Percentiles rank a stretch among this genome's conserved stretches.
Evolutionary conservation across 2,329 filamentous ascomycete species (phyloP).

Genomic region (Monilinia aucupariae): DNA sequence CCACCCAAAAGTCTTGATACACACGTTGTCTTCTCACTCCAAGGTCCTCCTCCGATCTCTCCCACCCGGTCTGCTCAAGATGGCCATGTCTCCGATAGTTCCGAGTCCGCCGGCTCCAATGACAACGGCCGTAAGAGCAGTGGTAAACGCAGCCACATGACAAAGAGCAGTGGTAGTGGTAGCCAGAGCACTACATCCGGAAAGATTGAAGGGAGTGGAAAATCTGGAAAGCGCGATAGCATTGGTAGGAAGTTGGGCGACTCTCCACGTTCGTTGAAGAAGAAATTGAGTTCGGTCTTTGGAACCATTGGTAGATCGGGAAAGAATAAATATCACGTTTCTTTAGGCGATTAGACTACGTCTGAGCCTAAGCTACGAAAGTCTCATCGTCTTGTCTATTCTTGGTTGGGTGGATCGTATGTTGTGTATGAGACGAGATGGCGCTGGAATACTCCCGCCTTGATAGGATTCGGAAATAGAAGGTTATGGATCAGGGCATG

Average conservation of each 20-base stretch:
- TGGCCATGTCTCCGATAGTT: not conserved
- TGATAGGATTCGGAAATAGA: not conserved
- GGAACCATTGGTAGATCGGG: slow-evolving; percentile 10
- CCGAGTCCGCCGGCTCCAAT: not conserved
- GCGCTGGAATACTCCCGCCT: not conserved
- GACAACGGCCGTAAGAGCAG: not conserved
- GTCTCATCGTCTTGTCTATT: not conserved
- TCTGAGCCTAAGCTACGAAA: not conserved
- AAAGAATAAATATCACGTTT: not conserved
- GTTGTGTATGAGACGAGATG: not conserved
- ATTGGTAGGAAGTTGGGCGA: slow-evolving; percentile 2
- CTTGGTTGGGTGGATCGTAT: not conserved
- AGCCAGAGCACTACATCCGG: not conserved
- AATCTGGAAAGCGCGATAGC: not conserved
- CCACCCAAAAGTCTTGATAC: not conserved
- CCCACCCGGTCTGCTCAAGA: not conserved
- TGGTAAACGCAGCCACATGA: not conserved
- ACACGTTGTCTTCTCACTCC: not conserved
- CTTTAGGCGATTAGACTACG: not conserved
- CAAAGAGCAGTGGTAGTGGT: not conserved
- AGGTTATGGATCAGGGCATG: not conserved
- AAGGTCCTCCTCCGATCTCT: slow-evolving; percentile 1
- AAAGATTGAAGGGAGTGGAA: not conserved
- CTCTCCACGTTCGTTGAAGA: slow-evolving; percentile 4
- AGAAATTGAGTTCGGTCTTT: slow-evolving; percentile 10